A percentile compares a stretch with the other conserved stretches of the same genome.
These are phyloP conservation scores for Geotrichum europaeum DNA, from an alignment of 1,139 yeast genomes.

Conservation along the genomic window DNA sequence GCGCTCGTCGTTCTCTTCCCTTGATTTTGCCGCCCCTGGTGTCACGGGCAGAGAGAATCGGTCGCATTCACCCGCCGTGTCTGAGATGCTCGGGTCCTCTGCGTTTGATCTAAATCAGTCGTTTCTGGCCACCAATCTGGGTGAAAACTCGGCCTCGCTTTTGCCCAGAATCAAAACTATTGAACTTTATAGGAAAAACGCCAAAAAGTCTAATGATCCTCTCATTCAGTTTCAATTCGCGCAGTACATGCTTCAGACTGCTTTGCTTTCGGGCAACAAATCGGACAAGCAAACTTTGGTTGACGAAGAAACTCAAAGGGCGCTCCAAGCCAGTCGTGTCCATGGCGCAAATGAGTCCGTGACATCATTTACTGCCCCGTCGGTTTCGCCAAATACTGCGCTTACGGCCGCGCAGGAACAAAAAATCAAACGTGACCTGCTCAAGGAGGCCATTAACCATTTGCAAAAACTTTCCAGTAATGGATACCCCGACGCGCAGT, in stretches of 20 bases:
- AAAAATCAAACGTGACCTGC: conserved; percentile 40
- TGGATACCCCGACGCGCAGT: conserved; percentile 87
- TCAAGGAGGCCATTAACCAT: conserved; percentile 71
- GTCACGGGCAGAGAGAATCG: conserved; percentile 8
- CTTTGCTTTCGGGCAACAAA: conserved; percentile 39
- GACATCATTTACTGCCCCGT: conserved; percentile 6
- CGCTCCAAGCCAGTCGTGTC: neutral
- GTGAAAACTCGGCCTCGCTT: conserved; percentile 35
- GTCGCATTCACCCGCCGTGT: conserved; percentile 20
- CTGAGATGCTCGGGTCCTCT: conserved; percentile 27
- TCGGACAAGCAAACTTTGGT: neutral
- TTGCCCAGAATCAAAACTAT: conserved; percentile 81
- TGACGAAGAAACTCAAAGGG: conserved; percentile 7
- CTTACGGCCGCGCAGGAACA: conserved; percentile 30
- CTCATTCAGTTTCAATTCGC: conserved; percentile 83
- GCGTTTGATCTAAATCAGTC: conserved; percentile 31
- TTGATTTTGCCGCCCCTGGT: conserved; percentile 7
- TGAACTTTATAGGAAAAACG: conserved; percentile 80
- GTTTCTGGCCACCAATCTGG: conserved; percentile 31
- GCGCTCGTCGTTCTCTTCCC: conserved; percentile 14
- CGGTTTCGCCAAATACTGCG: conserved; percentile 1
- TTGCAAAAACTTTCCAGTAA: conserved; percentile 69
- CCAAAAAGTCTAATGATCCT: conserved; percentile 80
- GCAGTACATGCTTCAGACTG: conserved; percentile 83
- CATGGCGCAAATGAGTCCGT: conserved; percentile 8